phyloP scores from a whole-genome alignment of 257 asterid species.

The Pogostemon cablin region DNA sequence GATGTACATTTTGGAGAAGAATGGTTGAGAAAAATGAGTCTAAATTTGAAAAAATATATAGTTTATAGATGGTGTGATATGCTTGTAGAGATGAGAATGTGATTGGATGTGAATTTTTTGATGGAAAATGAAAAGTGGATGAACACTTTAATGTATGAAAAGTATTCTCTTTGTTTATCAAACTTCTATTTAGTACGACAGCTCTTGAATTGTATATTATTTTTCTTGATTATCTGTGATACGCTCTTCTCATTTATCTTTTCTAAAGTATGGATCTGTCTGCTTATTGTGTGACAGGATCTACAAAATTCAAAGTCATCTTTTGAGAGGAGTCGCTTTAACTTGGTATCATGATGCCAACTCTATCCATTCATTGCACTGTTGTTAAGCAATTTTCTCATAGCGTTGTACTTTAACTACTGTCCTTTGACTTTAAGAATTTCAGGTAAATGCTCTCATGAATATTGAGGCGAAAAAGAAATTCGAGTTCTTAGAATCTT shows the following conservation, averaged over 20 bases:
- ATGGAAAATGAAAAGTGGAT: too few relatives aligned
- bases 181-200: slow-evolving; percentile 10
- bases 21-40: too few relatives aligned
- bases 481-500: slow-evolving; percentile 89
- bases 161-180: slow-evolving; percentile 24
- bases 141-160: not conserved
- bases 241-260: slow-evolving; percentile 12
- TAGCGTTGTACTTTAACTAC: slow-evolving; percentile 28
- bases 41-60: too few relatives aligned
- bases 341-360: slow-evolving; percentile 61
- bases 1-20: too few relatives aligned
- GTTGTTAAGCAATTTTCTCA: slow-evolving; percentile 23
- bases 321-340: slow-evolving; percentile 94
- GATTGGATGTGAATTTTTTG: too few relatives aligned
- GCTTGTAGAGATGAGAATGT: too few relatives aligned
- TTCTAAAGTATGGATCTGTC: slow-evolving; percentile 27
- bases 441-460: slow-evolving; percentile 86
- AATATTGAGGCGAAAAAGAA: slow-evolving; percentile 94
- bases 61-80: too few relatives aligned
- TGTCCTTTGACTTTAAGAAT: slow-evolving; percentile 53
- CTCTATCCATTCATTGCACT: slow-evolving; percentile 30
- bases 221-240: slow-evolving; percentile 6
- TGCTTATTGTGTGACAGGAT: slow-evolving; percentile 64
- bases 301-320: slow-evolving; percentile 93
- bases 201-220: slow-evolving; percentile 22